phyloP scores from a whole-genome alignment of 768 basidiomycete genomes.

The Pisolithus microcarpus region DNA sequence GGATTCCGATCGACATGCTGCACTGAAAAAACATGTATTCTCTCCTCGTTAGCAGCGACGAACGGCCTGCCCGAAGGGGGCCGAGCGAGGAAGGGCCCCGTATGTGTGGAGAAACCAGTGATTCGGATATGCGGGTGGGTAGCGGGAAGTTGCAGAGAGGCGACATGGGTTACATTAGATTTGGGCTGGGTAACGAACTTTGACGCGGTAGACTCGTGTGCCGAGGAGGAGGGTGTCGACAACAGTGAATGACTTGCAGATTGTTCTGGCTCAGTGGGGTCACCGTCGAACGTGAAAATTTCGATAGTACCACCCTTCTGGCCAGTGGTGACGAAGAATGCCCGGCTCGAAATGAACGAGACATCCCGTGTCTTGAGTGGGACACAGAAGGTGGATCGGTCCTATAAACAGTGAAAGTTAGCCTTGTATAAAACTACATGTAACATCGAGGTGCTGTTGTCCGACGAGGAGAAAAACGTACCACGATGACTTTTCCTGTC shows the following conservation, averaged over 20 bases:
- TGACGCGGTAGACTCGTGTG: background rate
- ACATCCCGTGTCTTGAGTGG: constrained; percentile 35
- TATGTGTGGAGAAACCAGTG: constrained; percentile 23
- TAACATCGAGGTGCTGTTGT: background rate
- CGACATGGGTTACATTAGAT: constrained; percentile 12
- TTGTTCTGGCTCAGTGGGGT: background rate
- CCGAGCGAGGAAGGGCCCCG: constrained; percentile 26
- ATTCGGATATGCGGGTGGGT: constrained; percentile 7
- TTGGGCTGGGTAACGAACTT: background rate
- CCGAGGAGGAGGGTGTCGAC: too few species aligned
- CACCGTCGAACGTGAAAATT: constrained; percentile 34
- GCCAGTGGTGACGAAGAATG: constrained; percentile 36
- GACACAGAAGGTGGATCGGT: constrained; percentile 6
- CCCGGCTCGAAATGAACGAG: constrained; percentile 38
- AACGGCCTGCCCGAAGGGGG: constrained; percentile 20
- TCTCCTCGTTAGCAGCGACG: constrained; percentile 18
- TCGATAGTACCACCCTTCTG: constrained; percentile 32
- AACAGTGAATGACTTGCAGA: too few species aligned
- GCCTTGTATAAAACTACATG: background rate
- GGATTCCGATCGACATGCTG: constrained; percentile 12
- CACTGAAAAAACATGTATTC: constrained; percentile 18
- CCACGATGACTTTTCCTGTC: constrained; percentile 35
- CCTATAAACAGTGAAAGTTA: background rate
- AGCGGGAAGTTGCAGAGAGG: constrained; percentile 11
- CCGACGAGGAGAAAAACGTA: constrained; percentile 18